A percentile compares a stretch with the other conserved stretches of the same genome.
phyloP scores from a whole-genome alignment of 495 filamentous ascomycete genomes.

The Hypoxylon intermedium region DNA sequence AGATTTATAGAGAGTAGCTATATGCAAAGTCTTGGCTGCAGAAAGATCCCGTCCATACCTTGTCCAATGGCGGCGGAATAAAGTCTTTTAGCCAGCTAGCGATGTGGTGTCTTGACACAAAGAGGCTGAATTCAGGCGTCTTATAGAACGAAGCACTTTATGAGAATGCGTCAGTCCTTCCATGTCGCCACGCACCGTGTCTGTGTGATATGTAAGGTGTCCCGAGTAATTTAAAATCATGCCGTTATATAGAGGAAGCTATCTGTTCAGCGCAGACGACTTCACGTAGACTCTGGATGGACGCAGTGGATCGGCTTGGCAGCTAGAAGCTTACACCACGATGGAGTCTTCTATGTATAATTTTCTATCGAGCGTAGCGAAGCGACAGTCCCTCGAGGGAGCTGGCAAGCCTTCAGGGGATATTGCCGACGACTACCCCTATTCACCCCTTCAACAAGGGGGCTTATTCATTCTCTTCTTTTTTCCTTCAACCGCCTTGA shows the following conservation, averaged over 20 bases:
- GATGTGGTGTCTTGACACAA: conserved; percentile 20
- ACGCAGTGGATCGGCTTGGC: background rate
- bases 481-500: conserved; percentile 34
- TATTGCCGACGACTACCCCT: conserved; percentile 29
- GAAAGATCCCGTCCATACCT: conserved; percentile 11
- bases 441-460: conserved; percentile 40
- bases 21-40: conserved; percentile 36
- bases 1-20: conserved; percentile 1
- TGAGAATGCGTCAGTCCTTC: background rate
- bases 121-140: conserved; percentile 36
- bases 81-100: conserved; percentile 23
- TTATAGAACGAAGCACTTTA: conserved; percentile 6
- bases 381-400: conserved; percentile 24
- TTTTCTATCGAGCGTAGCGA: conserved; percentile 21
- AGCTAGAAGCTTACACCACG: background rate
- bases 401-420: conserved; percentile 25
- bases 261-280: conserved; percentile 14
- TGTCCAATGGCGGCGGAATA: conserved; percentile 3
- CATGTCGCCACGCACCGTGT: conserved; percentile 4
- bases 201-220: conserved; percentile 8
- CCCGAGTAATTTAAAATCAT: conserved; percentile 17
- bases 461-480: conserved; percentile 41
- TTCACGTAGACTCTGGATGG: conserved; percentile 11
- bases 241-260: conserved; percentile 27
- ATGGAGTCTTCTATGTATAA: conserved; percentile 37